Conservation (phyloP, 1,284 basidiomycete species). For the Rugosomyces carneus region DNA sequence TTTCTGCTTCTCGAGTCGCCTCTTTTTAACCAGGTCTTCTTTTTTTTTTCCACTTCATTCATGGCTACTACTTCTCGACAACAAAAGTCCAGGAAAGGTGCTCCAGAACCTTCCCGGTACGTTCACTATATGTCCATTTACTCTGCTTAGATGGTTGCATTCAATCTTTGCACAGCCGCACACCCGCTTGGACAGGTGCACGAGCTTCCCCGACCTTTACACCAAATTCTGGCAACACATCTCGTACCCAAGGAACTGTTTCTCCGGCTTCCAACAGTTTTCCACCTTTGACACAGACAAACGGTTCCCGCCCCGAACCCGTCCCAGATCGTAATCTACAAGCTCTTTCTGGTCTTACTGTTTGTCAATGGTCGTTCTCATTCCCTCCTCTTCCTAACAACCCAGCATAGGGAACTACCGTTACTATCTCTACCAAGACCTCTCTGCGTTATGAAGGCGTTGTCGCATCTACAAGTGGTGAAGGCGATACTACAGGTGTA, state of each 20-base stretch:
- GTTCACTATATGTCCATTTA: conserved; percentile 19
- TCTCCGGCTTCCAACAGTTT: conserved; percentile 36
- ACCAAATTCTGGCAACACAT: conserved; percentile 43
- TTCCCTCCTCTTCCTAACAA: conserved; percentile 6
- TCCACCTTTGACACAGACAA: conserved; percentile 44
- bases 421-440: conserved; percentile 65
- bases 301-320: conserved; percentile 41
- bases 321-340: conserved; percentile 53
- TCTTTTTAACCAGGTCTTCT: conserved; percentile 20
- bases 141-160: conserved; percentile 8
- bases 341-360: conserved; percentile 57
- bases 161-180: conserved; percentile 35
- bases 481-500: conserved; percentile 65
- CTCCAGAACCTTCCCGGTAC: conserved; percentile 52
- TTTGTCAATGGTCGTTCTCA: conserved; percentile 29
- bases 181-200: conserved; percentile 55
- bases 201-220: conserved; percentile 65
- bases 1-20: conserved; percentile 24
- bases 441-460: conserved; percentile 66
- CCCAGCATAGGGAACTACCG: conserved; percentile 55
- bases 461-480: conserved; percentile 51
- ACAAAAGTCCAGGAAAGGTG: conserved; percentile 40
- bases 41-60: conserved; percentile 13
- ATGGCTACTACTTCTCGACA: conserved; percentile 62
- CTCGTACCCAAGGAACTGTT: conserved; percentile 41